A percentile compares a stretch with the other conserved stretches of the same genome.
Evolutionary conservation across 441 rosid genomes (phyloP).

Genomic region (Euphorbia schlechtendalii): DNA sequence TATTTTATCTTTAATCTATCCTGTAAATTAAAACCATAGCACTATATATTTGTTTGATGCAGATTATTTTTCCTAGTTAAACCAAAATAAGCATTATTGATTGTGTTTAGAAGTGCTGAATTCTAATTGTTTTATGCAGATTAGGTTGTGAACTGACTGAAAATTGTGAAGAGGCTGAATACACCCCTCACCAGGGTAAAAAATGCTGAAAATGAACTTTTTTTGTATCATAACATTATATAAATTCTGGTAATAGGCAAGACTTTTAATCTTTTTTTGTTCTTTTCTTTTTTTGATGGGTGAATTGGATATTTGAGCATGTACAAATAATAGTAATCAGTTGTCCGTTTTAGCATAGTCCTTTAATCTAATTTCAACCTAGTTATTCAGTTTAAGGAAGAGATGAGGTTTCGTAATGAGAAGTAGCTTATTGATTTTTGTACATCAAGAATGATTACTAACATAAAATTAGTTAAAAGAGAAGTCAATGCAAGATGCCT

Average conservation of each 20-base stretch:
- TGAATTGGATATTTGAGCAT: conserved; percentile 27
- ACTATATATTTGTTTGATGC: not conserved
- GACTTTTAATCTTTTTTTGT: conserved; percentile 14
- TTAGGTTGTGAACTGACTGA: conserved; percentile 32
- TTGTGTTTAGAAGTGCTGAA: not conserved
- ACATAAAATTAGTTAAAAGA: not conserved
- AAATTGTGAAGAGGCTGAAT: conserved; percentile 37
- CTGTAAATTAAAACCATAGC: not conserved
- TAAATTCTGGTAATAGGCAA: conserved; percentile 20
- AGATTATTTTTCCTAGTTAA: too few species aligned
- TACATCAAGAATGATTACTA: conserved; percentile 10
- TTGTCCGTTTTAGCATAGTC: conserved; percentile 16
- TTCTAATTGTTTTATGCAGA: conserved; percentile 26
- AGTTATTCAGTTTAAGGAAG: conserved; percentile 15
- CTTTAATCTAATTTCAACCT: conserved; percentile 14
- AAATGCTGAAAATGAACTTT: conserved; percentile 26
- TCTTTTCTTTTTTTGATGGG: conserved; percentile 13
- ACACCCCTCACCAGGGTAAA: conserved; percentile 35
- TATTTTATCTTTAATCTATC: not conserved
- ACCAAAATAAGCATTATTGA: not conserved
- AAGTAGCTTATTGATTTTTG: conserved; percentile 11
- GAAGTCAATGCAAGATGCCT: not conserved
- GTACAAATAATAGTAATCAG: conserved; percentile 25
- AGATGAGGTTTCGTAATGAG: conserved; percentile 12
- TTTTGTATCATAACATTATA: conserved; percentile 32